phyloP scores from a whole-genome alignment of 805 yeast species.

The Wickerhamiella allomyrinae region DNA sequence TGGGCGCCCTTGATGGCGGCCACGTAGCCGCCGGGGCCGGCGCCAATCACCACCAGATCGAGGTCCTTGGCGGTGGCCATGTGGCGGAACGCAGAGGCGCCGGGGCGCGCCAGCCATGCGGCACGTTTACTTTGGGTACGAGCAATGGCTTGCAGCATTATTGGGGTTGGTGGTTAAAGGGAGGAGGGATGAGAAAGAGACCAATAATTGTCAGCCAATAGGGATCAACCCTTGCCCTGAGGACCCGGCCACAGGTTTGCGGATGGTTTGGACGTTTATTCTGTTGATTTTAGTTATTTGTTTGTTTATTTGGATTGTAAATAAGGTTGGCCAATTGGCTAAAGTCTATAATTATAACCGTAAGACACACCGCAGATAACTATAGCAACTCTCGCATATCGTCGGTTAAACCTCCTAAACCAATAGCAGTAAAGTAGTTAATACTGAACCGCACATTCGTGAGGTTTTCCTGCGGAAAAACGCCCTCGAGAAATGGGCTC shows the following conservation, averaged over 20 bases:
- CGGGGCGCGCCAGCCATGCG: not conserved
- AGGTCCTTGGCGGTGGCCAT: constrained; percentile 36
- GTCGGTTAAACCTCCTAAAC: constrained; percentile 71
- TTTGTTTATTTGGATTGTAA: too few species aligned
- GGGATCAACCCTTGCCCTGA: not conserved
- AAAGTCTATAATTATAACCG: too few species aligned
- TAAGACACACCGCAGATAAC: too few species aligned
- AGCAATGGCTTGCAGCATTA: not conserved
- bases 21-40: constrained; percentile 99
- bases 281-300: too few species aligned
- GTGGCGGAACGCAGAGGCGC: constrained; percentile 6
- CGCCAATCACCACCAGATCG: constrained; percentile 92
- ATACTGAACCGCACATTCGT: constrained; percentile 49
- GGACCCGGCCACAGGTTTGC: not conserved
- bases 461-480: constrained; percentile 47
- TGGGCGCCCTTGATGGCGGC: constrained; percentile 99
- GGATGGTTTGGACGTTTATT: too few species aligned
- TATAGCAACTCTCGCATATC: too few species aligned
- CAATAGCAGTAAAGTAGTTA: constrained; percentile 87
- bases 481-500: constrained; percentile 35
- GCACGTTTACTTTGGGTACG: not conserved
- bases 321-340: too few species aligned
- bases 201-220: not conserved
- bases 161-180: not conserved
- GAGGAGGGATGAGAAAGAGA: not conserved